phyloP scores from a whole-genome alignment of 768 basidiomycete genomes.

The Mycena filopes region DNA sequence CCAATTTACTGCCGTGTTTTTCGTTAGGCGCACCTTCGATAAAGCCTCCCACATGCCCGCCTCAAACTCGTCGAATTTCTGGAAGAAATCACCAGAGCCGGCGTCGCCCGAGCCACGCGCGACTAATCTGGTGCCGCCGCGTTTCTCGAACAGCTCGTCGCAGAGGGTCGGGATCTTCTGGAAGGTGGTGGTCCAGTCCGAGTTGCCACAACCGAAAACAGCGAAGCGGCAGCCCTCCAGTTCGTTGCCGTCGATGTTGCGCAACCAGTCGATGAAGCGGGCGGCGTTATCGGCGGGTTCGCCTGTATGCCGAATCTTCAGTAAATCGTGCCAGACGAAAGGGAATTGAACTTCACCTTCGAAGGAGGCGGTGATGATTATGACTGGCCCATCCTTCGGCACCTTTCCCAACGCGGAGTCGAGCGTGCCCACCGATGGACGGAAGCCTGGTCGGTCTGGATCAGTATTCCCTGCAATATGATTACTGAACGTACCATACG shows the following conservation, averaged over 20 bases:
- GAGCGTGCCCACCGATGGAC: conserved; percentile 49
- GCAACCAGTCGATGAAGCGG: conserved; percentile 55
- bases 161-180: conserved; percentile 54
- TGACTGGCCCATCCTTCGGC: conserved; percentile 55
- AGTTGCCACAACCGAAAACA: conserved; percentile 62
- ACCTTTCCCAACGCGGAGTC: conserved; percentile 50
- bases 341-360: conserved; percentile 42
- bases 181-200: conserved; percentile 59
- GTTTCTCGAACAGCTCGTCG: conserved; percentile 44
- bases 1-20: too few relatives aligned
- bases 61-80: conserved; percentile 55
- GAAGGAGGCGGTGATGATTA: conserved; percentile 59
- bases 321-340: too few relatives aligned
- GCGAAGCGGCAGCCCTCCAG: conserved; percentile 49
- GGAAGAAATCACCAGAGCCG: conserved; percentile 51
- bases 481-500: too few relatives aligned
- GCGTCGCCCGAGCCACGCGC: conserved; percentile 54
- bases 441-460: too few relatives aligned
- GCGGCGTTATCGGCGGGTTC: conserved; percentile 61
- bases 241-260: conserved; percentile 39
- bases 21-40: conserved; percentile 41
- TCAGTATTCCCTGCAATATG: too few relatives aligned
- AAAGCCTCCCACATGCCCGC: conserved; percentile 48
- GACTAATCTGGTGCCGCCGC: conserved; percentile 48
- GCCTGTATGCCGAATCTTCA: too few relatives aligned